Evolutionary conservation across 495 filamentous ascomycete genomes (phyloP).

Genomic region (Zalerion maritima): DNA sequence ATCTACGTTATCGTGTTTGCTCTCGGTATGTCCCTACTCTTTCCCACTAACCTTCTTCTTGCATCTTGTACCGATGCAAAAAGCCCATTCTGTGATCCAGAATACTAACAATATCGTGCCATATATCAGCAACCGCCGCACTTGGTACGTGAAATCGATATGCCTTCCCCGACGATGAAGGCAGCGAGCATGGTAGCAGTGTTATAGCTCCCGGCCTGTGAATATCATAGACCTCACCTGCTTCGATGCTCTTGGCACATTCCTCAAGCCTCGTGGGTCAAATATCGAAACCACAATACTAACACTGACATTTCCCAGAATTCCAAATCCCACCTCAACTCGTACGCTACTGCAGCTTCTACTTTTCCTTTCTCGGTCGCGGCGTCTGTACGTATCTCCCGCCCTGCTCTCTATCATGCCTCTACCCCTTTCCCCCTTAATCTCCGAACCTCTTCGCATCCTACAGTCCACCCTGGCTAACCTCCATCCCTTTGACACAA

Average conservation of each 20-base stretch:
- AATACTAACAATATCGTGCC: slow-evolving; percentile 4
- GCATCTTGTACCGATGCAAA: not conserved
- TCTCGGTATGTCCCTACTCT: slow-evolving; percentile 42
- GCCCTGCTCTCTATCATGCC: slow-evolving; percentile 1
- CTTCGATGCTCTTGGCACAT: too few relatives aligned
- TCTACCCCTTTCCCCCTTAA: not conserved
- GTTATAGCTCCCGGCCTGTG: too few relatives aligned
- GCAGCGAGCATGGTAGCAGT: too few relatives aligned
- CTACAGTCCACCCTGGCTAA: slow-evolving; percentile 8
- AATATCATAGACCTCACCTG: too few relatives aligned
- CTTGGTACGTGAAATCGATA: slow-evolving; percentile 24
- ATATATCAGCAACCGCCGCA: slow-evolving; percentile 37
- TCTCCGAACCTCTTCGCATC: not conserved
- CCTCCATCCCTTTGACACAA: slow-evolving; percentile 4
- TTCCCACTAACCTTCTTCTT: too few relatives aligned
- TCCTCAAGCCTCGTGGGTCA: too few relatives aligned
- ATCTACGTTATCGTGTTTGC: slow-evolving; percentile 84
- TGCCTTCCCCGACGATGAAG: not conserved
- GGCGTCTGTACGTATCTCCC: slow-evolving; percentile 65
- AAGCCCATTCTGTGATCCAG: not conserved
- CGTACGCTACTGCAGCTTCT: slow-evolving; percentile 86
- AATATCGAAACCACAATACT: slow-evolving; percentile 5
- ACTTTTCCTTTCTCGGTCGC: slow-evolving; percentile 92
- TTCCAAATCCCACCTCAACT: slow-evolving; percentile 92
- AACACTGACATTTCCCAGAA: slow-evolving; percentile 30